A percentile compares a stretch with the other conserved stretches of the same genome.
These are phyloP conservation scores for Geranium incanum DNA, from an alignment of 441 rosid species.

Conservation along the genomic window DNA sequence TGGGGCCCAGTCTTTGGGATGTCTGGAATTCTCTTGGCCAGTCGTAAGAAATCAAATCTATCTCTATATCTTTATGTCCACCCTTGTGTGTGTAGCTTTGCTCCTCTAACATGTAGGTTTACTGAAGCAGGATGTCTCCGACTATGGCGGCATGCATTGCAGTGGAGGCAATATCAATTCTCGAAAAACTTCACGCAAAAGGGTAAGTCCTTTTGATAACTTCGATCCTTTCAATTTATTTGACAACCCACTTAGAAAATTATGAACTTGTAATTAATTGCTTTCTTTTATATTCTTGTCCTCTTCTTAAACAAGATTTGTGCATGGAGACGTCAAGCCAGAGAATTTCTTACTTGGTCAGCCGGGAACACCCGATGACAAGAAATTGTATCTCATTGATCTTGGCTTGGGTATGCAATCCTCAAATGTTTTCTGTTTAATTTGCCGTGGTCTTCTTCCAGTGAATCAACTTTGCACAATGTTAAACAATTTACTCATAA, in stretches of 20 bases:
- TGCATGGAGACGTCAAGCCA: slow-evolving; percentile 96
- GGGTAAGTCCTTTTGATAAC: slow-evolving; percentile 40
- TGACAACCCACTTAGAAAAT: neutral
- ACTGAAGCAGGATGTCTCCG: slow-evolving; percentile 48
- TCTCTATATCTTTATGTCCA: neutral
- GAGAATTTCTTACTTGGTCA: slow-evolving; percentile 89
- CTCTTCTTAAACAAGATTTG: slow-evolving; percentile 40
- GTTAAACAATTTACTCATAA: neutral
- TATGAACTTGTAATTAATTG: slow-evolving; percentile 13
- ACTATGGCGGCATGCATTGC: slow-evolving; percentile 99
- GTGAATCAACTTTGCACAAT: too few relatives aligned
- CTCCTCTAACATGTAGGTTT: neutral
- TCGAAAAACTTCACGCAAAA: slow-evolving; percentile 79
- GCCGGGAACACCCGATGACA: slow-evolving; percentile 45
- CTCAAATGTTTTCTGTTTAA: neutral
- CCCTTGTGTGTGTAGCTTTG: neutral
- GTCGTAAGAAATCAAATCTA: slow-evolving; percentile 29
- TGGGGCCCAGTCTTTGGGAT: slow-evolving; percentile 95
- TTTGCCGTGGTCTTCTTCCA: neutral
- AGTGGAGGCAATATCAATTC: slow-evolving; percentile 83
- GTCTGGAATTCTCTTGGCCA: slow-evolving; percentile 82
- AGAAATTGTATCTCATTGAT: slow-evolving; percentile 51
- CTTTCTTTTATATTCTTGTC: slow-evolving; percentile 8
- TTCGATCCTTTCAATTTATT: neutral
- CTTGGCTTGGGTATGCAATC: slow-evolving; percentile 70